Conservation (phyloP, 2,329 filamentous ascomycete genomes). For the Huntiella omanensis region DNA sequence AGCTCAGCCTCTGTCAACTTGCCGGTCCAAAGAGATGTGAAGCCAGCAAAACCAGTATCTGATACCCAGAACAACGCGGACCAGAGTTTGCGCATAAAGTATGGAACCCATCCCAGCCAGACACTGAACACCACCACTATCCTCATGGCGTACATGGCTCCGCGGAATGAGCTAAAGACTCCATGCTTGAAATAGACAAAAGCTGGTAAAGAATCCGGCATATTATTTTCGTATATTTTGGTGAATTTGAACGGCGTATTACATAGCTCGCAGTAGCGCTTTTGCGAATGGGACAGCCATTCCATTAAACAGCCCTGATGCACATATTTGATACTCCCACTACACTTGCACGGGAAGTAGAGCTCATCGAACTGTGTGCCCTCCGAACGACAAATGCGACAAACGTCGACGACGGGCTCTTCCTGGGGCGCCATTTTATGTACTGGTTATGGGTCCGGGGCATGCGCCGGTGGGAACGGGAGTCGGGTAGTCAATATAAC, state of each 20-base stretch:
- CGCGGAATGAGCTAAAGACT: slow-evolving; percentile 50
- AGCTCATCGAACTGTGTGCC: slow-evolving; percentile 65
- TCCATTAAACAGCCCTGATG: slow-evolving; percentile 98
- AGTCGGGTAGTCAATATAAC: background rate
- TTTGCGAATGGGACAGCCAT: slow-evolving; percentile 95
- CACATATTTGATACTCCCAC: slow-evolving; percentile 94
- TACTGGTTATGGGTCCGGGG: background rate
- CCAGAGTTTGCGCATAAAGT: slow-evolving; percentile 82
- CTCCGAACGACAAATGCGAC: slow-evolving; percentile 89
- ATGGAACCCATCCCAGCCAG: slow-evolving; percentile 79
- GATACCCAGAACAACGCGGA: slow-evolving; percentile 87
- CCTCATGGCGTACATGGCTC: slow-evolving; percentile 59
- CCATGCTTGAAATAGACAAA: slow-evolving; percentile 68
- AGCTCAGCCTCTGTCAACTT: background rate
- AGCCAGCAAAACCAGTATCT: slow-evolving; percentile 44
- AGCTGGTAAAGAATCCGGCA: slow-evolving; percentile 69
- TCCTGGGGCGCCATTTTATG: background rate
- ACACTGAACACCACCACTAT: slow-evolving; percentile 63
- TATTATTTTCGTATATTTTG: slow-evolving; percentile 85
- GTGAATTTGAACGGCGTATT: slow-evolving; percentile 97
- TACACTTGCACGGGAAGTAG: slow-evolving; percentile 97
- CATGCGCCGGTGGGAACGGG: background rate
- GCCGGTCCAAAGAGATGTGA: background rate
- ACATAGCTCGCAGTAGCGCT: slow-evolving; percentile 98
- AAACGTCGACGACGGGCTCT: slow-evolving; percentile 51